Conservation (phyloP, 129 eudicot species). For the Artemisia argyi region DNA sequence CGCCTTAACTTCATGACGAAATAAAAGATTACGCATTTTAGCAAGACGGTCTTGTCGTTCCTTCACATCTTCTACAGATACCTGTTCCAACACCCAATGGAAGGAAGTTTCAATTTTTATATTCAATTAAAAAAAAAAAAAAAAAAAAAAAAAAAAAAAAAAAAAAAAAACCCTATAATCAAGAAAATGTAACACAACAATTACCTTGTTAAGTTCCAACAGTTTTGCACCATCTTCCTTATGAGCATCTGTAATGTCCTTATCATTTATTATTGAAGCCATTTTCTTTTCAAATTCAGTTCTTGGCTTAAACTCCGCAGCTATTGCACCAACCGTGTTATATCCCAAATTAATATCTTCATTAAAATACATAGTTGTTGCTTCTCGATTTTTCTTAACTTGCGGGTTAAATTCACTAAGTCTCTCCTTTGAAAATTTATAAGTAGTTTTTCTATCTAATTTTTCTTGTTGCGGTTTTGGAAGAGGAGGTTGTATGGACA, state of each 20-base stretch:
- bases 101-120: too few relatives aligned
- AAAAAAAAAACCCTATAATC: not conserved
- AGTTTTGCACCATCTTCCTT: conserved; percentile 80
- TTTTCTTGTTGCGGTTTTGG: conserved; percentile 67
- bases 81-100: conserved; percentile 38
- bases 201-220: conserved; percentile 82
- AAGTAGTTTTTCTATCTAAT: conserved; percentile 64
- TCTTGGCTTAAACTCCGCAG: conserved; percentile 84
- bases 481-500: conserved; percentile 62
- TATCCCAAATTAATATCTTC: too few relatives aligned
- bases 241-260: conserved; percentile 76
- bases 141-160: too few relatives aligned
- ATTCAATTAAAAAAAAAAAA: too few relatives aligned
- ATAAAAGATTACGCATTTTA: conserved; percentile 90
- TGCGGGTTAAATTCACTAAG: conserved; percentile 61
- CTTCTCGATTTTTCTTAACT: conserved; percentile 91
- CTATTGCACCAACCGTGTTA: too few relatives aligned
- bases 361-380: too few relatives aligned
- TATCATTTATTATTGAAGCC: conserved; percentile 54
- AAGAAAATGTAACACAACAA: conserved; percentile 2
- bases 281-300: conserved; percentile 85
- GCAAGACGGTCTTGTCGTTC: conserved; percentile 75
- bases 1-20: too few relatives aligned
- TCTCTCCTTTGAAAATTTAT: conserved; percentile 53
- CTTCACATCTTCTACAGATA: conserved; percentile 79